phyloP scores from a whole-genome alignment of 106 monocot species.

The Posidonia australis region DNA sequence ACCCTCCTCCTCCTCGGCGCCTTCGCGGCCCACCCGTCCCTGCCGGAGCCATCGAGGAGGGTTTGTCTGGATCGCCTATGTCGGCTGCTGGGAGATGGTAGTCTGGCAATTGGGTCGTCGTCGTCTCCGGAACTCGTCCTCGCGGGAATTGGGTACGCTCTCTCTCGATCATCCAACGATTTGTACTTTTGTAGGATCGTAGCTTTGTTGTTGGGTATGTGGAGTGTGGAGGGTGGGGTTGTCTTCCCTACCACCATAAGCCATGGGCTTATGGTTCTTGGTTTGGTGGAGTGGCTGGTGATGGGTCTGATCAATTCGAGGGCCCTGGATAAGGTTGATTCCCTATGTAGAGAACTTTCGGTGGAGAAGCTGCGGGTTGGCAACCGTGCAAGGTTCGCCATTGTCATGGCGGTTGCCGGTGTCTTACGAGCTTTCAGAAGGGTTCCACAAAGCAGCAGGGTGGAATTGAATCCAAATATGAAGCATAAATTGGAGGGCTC shows the following conservation, averaged over 20 bases:
- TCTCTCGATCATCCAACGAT: conserved; percentile 11
- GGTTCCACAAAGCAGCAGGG: conserved; percentile 19
- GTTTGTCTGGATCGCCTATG: conserved; percentile 27
- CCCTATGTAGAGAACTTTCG: conserved; percentile 29
- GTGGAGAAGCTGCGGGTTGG: conserved; percentile 12
- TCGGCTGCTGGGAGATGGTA: conserved; percentile 6
- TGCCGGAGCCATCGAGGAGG: conserved; percentile 12
- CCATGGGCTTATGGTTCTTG: conserved; percentile 57
- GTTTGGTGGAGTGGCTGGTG: conserved; percentile 64
- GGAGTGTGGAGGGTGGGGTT: conserved; percentile 10
- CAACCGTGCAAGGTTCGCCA: conserved; percentile 23
- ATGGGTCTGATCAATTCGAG: conserved; percentile 22
- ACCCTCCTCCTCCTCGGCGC: conserved; percentile 38
- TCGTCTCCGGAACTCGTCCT: conserved; percentile 10
- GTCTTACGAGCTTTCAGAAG: conserved; percentile 53
- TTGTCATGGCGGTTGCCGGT: conserved; percentile 57
- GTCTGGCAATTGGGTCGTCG: not conserved
- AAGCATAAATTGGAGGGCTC: conserved; percentile 38
- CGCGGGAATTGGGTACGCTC: conserved; percentile 49
- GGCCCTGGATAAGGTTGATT: conserved; percentile 25
- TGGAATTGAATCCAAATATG: conserved; percentile 21
- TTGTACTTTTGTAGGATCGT: conserved; percentile 23
- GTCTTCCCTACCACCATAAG: conserved; percentile 8
- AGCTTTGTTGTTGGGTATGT: conserved; percentile 29
- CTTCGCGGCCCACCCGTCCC: conserved; percentile 19